Evolutionary conservation across 1,284 basidiomycete species (phyloP).

Genomic region (Schizophyllum amplum): DNA sequence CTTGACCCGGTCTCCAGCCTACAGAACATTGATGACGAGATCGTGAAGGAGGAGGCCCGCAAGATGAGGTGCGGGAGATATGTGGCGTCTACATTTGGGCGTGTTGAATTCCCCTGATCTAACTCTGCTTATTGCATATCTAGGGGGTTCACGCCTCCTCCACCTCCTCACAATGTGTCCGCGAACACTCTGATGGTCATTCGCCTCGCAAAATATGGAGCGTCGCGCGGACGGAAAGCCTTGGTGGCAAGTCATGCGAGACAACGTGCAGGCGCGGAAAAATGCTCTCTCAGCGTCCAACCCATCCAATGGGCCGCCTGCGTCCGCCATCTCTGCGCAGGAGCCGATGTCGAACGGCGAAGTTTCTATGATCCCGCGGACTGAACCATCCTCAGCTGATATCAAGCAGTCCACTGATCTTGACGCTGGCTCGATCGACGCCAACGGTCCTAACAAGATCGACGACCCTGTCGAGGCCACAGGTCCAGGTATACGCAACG

Average conservation of each 20-base stretch:
- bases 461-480: too few species aligned
- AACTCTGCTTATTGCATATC: not conserved
- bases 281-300: too few species aligned
- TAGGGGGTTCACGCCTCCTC: not conserved
- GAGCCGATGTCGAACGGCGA: not conserved
- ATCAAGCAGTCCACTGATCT: not conserved
- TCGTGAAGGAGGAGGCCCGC: not conserved
- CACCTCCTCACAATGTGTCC: not conserved
- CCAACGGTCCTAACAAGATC: too few species aligned
- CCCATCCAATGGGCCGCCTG: not conserved
- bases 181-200: not conserved
- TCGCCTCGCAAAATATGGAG: not conserved
- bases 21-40: not conserved
- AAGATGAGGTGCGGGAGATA: not conserved
- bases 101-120: not conserved
- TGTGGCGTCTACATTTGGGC: not conserved
- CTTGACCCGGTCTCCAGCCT: not conserved
- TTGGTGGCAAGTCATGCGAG: not conserved
- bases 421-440: not conserved
- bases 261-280: not conserved
- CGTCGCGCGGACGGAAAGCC: not conserved
- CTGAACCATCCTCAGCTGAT: not conserved
- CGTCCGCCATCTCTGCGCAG: not conserved
- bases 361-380: not conserved
- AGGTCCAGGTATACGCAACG: too few species aligned